Evolutionary conservation across 1,139 yeast species (phyloP).

Genomic region (Suhomyces chickasaworum): DNA sequence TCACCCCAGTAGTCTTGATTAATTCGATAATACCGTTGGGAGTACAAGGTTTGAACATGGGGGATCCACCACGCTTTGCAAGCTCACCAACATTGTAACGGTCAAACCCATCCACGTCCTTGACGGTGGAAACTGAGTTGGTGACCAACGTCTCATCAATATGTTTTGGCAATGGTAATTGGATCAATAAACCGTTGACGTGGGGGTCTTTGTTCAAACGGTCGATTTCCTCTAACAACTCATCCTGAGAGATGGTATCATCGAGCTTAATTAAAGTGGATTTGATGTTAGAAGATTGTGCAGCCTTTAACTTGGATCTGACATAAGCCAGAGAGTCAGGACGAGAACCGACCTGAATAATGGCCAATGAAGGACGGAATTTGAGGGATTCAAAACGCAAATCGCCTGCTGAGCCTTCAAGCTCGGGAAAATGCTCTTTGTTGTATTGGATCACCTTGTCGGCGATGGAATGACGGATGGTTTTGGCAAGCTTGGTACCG

Average conservation of each 20-base stretch:
- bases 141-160: slow-evolving; percentile 69
- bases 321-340: slow-evolving; percentile 82
- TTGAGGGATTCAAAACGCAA: slow-evolving; percentile 33
- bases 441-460: slow-evolving; percentile 45
- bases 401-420: slow-evolving; percentile 15
- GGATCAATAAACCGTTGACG: slow-evolving; percentile 71
- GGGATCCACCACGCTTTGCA: slow-evolving; percentile 71
- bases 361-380: slow-evolving; percentile 65
- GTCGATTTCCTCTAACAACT: slow-evolving; percentile 56
- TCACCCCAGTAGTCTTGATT: slow-evolving; percentile 61
- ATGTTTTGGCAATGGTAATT: slow-evolving; percentile 72
- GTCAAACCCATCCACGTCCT: slow-evolving; percentile 82
- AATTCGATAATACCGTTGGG: slow-evolving; percentile 76
- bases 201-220: slow-evolving; percentile 61
- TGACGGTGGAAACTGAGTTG: slow-evolving; percentile 64
- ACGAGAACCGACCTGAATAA: slow-evolving; percentile 73
- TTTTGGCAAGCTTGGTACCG: slow-evolving; percentile 46
- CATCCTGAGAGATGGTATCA: slow-evolving; percentile 56
- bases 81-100: slow-evolving; percentile 76
- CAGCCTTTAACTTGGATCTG: slow-evolving; percentile 72
- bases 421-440: slow-evolving; percentile 27
- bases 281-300: slow-evolving; percentile 63
- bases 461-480: slow-evolving; percentile 42
- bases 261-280: slow-evolving; percentile 61
- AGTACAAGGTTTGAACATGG: slow-evolving; percentile 75